A percentile compares a stretch with the other conserved stretches of the same genome.
Evolutionary conservation across 2,329 filamentous ascomycete genomes (phyloP).

Genomic region (Nemania diffusa): DNA sequence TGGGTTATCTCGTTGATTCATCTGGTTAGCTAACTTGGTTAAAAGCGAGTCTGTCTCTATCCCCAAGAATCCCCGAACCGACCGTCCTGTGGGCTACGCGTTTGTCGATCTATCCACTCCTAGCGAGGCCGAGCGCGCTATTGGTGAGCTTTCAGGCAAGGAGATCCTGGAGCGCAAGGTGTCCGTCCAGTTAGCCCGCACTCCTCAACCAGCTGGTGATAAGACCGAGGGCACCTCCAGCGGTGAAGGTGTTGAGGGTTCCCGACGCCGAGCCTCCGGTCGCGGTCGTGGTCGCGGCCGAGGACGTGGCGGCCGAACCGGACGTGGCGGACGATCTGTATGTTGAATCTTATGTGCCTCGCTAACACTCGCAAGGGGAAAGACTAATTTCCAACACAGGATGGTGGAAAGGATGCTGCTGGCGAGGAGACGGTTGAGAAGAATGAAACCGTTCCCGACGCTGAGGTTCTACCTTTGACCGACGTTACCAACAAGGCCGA

Average conservation of each 20-base stretch:
- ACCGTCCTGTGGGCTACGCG: slow-evolving; percentile 97
- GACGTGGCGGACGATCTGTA: slow-evolving; percentile 69
- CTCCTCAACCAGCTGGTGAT: slow-evolving; percentile 87
- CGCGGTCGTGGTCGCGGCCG: slow-evolving; percentile 74
- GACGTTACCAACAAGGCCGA: slow-evolving; percentile 67
- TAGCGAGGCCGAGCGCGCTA: slow-evolving; percentile 93
- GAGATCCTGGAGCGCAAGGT: slow-evolving; percentile 99
- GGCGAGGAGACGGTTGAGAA: slow-evolving; percentile 60
- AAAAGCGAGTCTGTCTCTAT: slow-evolving; percentile 96
- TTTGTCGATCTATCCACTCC: slow-evolving; percentile 98
- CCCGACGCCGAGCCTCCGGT: slow-evolving; percentile 70
- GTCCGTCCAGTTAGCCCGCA: slow-evolving; percentile 97
- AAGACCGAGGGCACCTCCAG: slow-evolving; percentile 76
- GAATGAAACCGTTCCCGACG: slow-evolving; percentile 57
- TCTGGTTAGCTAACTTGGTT: slow-evolving; percentile 32
- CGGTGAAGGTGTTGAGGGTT: slow-evolving; percentile 79
- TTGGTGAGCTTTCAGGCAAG: slow-evolving; percentile 94
- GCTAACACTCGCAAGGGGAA: slow-evolving; percentile 32
- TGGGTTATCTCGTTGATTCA: not conserved
- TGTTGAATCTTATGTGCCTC: slow-evolving; percentile 45
- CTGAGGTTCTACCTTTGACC: slow-evolving; percentile 63
- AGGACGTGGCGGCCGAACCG: slow-evolving; percentile 73
- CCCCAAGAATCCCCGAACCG: slow-evolving; percentile 98
- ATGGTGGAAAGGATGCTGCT: slow-evolving; percentile 61
- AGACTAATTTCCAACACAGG: slow-evolving; percentile 36